Evolutionary conservation across 75 land plant species (phyloP).

Genomic region (Pseudotsuga menziesii): DNA sequence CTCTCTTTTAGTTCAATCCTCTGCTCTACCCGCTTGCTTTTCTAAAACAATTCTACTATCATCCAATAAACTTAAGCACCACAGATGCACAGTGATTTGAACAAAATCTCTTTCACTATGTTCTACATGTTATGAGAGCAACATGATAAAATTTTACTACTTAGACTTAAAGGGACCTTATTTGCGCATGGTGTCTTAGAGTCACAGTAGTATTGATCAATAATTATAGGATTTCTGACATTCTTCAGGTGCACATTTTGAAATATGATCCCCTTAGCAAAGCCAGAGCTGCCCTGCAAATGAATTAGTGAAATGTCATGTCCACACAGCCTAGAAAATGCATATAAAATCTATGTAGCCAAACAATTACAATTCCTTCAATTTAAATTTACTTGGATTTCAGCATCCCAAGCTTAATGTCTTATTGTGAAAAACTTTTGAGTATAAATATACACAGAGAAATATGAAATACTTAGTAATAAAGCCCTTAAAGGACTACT

Average conservation of each 20-base stretch:
- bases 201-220: constrained; percentile 96
- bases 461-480: no score
- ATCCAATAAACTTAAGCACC: neutral
- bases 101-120: neutral
- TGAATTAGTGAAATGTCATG: neutral
- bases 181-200: constrained; percentile 47
- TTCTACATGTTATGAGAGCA: neutral
- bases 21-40: neutral
- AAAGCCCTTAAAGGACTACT: no score
- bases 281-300: constrained; percentile 80
- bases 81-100: neutral
- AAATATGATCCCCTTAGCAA: constrained; percentile 53
- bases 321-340: no score
- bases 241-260: constrained; percentile 71
- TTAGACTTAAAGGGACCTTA: constrained; percentile 29
- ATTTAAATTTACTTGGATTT: no score
- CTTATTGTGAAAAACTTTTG: no score
- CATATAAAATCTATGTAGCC: no score
- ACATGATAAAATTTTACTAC: neutral
- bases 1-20: neutral
- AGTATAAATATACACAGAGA: no score
- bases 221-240: constrained; percentile 80
- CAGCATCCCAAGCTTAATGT: no score
- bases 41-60: neutral
- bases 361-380: no score